Percentiles rank a stretch among this genome's conserved stretches.
These are phyloP conservation scores for Coriaria nepalensis DNA, from an alignment of 306 rosid species.

Conservation along the genomic window DNA sequence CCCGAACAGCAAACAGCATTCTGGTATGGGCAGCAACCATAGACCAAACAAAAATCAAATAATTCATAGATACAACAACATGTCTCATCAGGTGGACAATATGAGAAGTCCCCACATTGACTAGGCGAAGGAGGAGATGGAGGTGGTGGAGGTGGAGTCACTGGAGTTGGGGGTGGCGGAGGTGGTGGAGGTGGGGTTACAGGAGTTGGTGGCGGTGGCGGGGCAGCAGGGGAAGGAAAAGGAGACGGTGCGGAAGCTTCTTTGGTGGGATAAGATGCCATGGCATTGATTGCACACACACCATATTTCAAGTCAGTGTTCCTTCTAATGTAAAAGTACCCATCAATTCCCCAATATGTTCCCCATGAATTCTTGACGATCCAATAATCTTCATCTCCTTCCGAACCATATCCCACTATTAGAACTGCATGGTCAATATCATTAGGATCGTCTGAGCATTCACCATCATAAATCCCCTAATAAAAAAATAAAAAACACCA, in stretches of 20 bases:
- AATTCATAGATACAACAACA: conserved; percentile 47
- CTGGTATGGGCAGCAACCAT: conserved; percentile 61
- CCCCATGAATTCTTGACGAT: conserved; percentile 1
- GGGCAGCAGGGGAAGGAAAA: conserved; percentile 33
- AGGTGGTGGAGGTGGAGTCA: conserved; percentile 24
- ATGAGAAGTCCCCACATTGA: conserved; percentile 53
- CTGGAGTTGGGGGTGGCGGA: conserved; percentile 5
- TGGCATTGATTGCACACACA: conserved; percentile 58
- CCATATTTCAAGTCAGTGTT: conserved; percentile 42
- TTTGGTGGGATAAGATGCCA: conserved; percentile 73
- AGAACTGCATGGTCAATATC: conserved; percentile 68
- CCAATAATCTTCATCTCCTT: conserved; percentile 33
- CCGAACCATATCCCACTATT: conserved; percentile 66
- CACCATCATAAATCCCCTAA: conserved; percentile 77
- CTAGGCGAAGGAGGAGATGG: conserved; percentile 52
- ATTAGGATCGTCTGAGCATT: conserved; percentile 51
- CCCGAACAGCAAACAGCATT: conserved; percentile 65
- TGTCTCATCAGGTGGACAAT: conserved; percentile 45
- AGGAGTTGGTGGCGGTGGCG: conserved; percentile 35
- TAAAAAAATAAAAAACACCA: not conserved
- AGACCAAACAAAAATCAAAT: conserved; percentile 27
- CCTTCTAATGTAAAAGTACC: conserved; percentile 32
- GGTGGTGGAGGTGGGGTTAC: conserved; percentile 18
- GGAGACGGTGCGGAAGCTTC: conserved; percentile 40
- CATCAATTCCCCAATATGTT: not conserved